Percentiles rank a stretch among this genome's conserved stretches.
These are phyloP conservation scores for Lepiota venenata DNA, from an alignment of 768 basidiomycete species.

Conservation along the genomic window DNA sequence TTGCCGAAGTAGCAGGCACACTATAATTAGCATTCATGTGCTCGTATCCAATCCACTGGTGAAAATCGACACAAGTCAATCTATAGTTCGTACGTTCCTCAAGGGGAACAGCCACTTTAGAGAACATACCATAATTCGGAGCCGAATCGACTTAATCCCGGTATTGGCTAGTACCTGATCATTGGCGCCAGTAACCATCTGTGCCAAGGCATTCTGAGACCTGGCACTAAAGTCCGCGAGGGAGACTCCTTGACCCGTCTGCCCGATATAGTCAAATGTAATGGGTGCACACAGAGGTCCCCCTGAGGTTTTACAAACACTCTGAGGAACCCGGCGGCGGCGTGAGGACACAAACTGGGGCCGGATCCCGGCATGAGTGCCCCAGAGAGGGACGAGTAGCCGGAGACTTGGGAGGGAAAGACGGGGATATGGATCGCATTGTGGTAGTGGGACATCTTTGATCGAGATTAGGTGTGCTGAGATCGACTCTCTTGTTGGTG, in stretches of 20 bases:
- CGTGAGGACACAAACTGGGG: neutral
- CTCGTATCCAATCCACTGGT: conserved; percentile 14
- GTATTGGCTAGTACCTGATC: conserved; percentile 6
- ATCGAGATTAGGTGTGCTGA: neutral
- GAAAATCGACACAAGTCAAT: conserved; percentile 14
- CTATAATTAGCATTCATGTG: conserved; percentile 8
- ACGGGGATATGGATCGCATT: conserved; percentile 11
- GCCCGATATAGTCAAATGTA: conserved; percentile 7
- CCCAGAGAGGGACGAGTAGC: neutral
- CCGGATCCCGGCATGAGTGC: neutral
- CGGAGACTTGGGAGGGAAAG: conserved; percentile 4
- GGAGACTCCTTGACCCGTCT: conserved; percentile 6
- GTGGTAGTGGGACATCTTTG: neutral
- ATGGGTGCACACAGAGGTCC: conserved; percentile 1
- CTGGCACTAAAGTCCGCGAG: conserved; percentile 6
- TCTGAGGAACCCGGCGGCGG: conserved; percentile 7
- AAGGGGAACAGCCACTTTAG: neutral
- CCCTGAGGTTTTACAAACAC: conserved; percentile 1
- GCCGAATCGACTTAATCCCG: conserved; percentile 2
- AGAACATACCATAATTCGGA: conserved; percentile 12
- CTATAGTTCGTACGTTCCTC: conserved; percentile 1
- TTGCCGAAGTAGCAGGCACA: conserved; percentile 14
- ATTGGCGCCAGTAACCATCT: conserved; percentile 13
- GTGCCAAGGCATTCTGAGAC: conserved; percentile 7
- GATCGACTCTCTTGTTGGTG: no score